These are phyloP conservation scores for Boeremia lycopersici DNA, from an alignment of 2,329 filamentous ascomycete species.

Conservation along the genomic window DNA sequence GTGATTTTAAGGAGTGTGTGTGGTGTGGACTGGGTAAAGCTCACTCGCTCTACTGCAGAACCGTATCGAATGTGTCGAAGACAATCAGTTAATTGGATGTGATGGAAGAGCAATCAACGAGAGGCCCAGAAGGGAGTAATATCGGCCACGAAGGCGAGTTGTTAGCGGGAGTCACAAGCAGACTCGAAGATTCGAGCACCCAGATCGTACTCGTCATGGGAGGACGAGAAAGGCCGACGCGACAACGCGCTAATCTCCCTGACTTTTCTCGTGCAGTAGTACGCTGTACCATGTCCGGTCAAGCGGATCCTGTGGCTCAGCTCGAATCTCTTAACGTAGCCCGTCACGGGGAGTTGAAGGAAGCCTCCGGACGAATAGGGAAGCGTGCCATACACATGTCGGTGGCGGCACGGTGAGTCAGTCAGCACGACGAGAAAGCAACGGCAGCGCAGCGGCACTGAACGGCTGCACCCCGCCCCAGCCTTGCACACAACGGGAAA, in stretches of 20 bases:
- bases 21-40: conserved; percentile 22
- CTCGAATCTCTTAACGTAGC: conserved; percentile 19
- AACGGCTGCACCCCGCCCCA: conserved; percentile 17
- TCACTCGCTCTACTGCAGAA: conserved; percentile 20
- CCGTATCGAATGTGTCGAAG: conserved; percentile 17
- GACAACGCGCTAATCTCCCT: conserved; percentile 19
- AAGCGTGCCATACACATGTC: conserved; percentile 15
- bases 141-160: conserved; percentile 28
- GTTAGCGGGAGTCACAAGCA: conserved; percentile 34
- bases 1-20: conserved; percentile 40
- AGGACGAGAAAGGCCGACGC: conserved; percentile 19
- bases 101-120: conserved; percentile 17
- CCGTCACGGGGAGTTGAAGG: conserved; percentile 22
- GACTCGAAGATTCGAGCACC: conserved; percentile 34
- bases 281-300: conserved; percentile 19
- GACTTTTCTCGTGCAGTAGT: conserved; percentile 28
- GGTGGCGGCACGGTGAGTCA: conserved; percentile 35
- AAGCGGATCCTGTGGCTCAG: conserved; percentile 17
- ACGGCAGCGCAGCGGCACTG: conserved; percentile 22
- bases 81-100: conserved; percentile 13
- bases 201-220: conserved; percentile 33
- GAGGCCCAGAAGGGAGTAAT: conserved; percentile 35
- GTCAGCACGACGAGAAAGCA: conserved; percentile 33
- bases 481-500: conserved; percentile 23
- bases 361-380: conserved; percentile 26